These are phyloP conservation scores for Bocquillonia castaneifolia DNA, from an alignment of 441 rosid genomes.

Conservation along the genomic window DNA sequence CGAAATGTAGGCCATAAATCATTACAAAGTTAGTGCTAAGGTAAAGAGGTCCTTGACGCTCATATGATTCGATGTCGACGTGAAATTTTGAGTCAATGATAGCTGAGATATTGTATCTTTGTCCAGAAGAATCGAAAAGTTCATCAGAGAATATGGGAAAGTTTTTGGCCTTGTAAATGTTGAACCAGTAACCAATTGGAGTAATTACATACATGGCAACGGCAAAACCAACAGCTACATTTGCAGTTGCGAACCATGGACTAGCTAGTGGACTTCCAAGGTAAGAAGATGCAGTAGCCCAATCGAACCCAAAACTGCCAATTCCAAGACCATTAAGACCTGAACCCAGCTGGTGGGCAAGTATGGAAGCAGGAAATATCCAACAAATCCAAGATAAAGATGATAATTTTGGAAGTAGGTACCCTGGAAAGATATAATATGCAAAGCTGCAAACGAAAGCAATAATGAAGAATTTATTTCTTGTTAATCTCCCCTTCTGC, in stretches of 20 bases:
- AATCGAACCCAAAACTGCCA: constrained; percentile 66
- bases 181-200: constrained; percentile 63
- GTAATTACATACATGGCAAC: constrained; percentile 61
- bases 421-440: constrained; percentile 75
- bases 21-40: constrained; percentile 75
- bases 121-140: constrained; percentile 63
- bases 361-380: constrained; percentile 60
- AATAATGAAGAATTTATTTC: constrained; percentile 73
- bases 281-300: constrained; percentile 83
- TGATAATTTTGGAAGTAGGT: constrained; percentile 62
- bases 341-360: constrained; percentile 87
- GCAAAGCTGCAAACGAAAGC: constrained; percentile 73
- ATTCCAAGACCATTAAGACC: constrained; percentile 80
- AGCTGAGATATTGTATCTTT: constrained; percentile 63
- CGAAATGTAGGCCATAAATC: constrained; percentile 78
- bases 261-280: constrained; percentile 96
- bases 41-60: constrained; percentile 69
- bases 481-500: constrained; percentile 54
- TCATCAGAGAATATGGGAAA: constrained; percentile 78
- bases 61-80: constrained; percentile 64
- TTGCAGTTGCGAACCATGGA: constrained; percentile 97
- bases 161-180: constrained; percentile 67
- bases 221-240: constrained; percentile 66
- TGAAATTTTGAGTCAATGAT: constrained; percentile 70
- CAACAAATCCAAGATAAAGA: constrained; percentile 89